phyloP scores from a whole-genome alignment of 2,329 filamentous ascomycete species.

The Aspergillaceae sp. region DNA sequence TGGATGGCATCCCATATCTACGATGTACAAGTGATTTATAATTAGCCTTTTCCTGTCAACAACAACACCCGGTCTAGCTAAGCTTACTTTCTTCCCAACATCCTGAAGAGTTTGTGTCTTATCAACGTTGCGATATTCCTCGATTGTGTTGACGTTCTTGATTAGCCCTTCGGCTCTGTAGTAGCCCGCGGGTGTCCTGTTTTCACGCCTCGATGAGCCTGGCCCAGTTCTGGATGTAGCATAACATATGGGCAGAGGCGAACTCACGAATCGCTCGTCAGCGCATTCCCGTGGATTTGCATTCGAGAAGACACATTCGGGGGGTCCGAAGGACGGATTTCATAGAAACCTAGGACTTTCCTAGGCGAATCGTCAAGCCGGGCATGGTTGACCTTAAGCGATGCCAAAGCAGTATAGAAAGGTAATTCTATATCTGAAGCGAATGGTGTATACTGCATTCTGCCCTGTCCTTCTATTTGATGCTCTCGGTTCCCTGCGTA shows the following conservation, averaged over 20 bases:
- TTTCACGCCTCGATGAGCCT: slow-evolving; percentile 1
- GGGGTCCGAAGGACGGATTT: slow-evolving; percentile 63
- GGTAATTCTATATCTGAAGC: slow-evolving; percentile 89
- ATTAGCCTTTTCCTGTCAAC: slow-evolving; percentile 5
- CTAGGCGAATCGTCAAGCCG: slow-evolving; percentile 91
- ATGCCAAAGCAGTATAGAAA: slow-evolving; percentile 88
- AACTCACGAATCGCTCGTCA: slow-evolving; percentile 73
- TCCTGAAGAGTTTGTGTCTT: slow-evolving; percentile 69
- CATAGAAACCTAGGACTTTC: slow-evolving; percentile 78
- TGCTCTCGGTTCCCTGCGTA: neutral
- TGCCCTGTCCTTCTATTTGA: slow-evolving; percentile 6
- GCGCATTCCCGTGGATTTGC: slow-evolving; percentile 79
- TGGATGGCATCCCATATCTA: slow-evolving; percentile 97
- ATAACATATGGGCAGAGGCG: neutral
- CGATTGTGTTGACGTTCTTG: slow-evolving; percentile 91
- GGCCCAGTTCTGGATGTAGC: neutral
- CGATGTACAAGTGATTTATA: neutral
- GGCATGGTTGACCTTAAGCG: slow-evolving; percentile 91
- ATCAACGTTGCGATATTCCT: slow-evolving; percentile 81
- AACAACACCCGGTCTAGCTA: neutral
- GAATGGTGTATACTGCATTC: slow-evolving; percentile 76
- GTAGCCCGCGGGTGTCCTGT: slow-evolving; percentile 58
- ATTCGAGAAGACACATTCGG: slow-evolving; percentile 75
- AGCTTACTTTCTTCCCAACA: slow-evolving; percentile 64
- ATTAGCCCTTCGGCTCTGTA: slow-evolving; percentile 88